Evolutionary conservation across 2,329 filamentous ascomycete species (phyloP).

Genomic region (Microsporum audouinii): DNA sequence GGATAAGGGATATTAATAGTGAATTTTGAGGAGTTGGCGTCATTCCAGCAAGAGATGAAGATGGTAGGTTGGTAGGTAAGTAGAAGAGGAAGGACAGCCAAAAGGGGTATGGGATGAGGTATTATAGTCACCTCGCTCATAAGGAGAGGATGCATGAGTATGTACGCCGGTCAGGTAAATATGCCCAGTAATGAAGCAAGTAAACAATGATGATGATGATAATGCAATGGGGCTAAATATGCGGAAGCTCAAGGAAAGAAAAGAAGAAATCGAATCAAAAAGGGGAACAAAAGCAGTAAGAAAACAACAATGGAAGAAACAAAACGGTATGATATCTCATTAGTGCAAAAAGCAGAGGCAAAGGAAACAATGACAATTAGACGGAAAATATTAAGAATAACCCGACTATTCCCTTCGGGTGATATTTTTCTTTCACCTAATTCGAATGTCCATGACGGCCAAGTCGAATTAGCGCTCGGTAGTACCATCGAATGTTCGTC

Average conservation of each 20-base stretch:
- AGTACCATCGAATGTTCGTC: background rate
- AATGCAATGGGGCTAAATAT: slow-evolving; percentile 4
- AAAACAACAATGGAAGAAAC: background rate
- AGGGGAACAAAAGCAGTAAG: background rate
- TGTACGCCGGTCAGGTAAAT: background rate
- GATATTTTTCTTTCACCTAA: background rate
- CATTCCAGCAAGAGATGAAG: background rate
- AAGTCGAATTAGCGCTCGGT: background rate
- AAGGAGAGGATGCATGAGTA: slow-evolving; percentile 1
- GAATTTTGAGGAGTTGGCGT: background rate
- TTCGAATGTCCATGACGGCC: background rate
- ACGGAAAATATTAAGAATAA: background rate
- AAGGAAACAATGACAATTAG: background rate
- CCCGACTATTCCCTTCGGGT: background rate
- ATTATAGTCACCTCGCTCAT: background rate
- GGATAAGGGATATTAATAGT: background rate
- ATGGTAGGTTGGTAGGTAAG: background rate
- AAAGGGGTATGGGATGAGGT: background rate
- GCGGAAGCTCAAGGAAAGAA: background rate
- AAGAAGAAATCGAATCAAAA: background rate
- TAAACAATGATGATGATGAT: background rate
- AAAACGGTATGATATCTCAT: background rate
- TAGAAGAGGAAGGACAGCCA: background rate
- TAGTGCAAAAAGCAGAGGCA: background rate
- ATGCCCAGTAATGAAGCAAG: background rate